Evolutionary conservation across 768 basidiomycete species (phyloP).

Genomic region (Suillus decipiens): DNA sequence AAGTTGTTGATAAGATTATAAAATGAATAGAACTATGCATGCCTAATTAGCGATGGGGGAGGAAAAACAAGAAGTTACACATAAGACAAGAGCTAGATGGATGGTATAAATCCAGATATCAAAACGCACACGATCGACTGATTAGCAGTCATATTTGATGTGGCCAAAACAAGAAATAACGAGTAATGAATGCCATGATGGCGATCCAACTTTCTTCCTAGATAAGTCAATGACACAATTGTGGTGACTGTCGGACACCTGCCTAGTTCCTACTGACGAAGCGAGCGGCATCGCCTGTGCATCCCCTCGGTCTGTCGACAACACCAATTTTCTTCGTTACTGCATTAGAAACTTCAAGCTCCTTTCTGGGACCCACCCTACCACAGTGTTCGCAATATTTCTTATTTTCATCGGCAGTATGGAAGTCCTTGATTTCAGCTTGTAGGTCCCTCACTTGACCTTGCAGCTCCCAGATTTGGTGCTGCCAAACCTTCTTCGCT

Average conservation of each 20-base stretch:
- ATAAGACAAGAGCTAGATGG: constrained; percentile 16
- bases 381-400: constrained; percentile 64
- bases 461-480: constrained; percentile 74
- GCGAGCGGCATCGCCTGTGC: constrained; percentile 64
- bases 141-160: constrained; percentile 11
- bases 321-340: constrained; percentile 38
- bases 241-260: constrained; percentile 11
- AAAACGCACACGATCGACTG: constrained; percentile 15
- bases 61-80: constrained; percentile 3
- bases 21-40: constrained; percentile 21
- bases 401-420: constrained; percentile 37
- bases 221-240: constrained; percentile 6
- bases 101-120: constrained; percentile 16
- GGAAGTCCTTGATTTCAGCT: constrained; percentile 63
- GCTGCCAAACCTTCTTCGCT: constrained; percentile 67
- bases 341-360: constrained; percentile 17
- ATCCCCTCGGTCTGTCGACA: constrained; percentile 64
- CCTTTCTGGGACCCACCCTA: constrained; percentile 38
- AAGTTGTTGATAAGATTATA: constrained; percentile 23
- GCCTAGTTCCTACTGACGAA: constrained; percentile 49
- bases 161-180: constrained; percentile 20
- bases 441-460: constrained; percentile 72
- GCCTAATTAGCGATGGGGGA: constrained; percentile 8
- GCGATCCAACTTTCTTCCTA: constrained; percentile 21
- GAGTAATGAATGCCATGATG: constrained; percentile 4